Conservation (phyloP, 768 basidiomycete genomes). For the Macrolepiota albuminosa region DNA sequence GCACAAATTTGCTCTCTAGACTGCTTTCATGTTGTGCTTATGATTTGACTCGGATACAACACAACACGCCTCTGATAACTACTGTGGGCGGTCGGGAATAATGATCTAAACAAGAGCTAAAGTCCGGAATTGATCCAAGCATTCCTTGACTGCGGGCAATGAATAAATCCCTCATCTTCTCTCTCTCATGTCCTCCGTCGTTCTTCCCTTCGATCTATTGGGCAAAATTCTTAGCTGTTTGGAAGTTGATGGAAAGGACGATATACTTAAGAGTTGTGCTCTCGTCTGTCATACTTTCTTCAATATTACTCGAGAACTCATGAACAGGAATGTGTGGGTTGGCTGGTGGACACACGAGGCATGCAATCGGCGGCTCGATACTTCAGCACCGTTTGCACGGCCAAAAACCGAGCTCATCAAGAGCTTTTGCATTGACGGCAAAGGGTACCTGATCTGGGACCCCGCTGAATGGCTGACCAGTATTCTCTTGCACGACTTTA, state of each 20-base stretch:
- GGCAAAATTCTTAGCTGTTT: neutral
- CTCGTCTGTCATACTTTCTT: slow-evolving; percentile 1
- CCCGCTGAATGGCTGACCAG: neutral
- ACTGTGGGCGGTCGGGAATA: neutral
- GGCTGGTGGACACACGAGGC: neutral
- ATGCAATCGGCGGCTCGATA: neutral
- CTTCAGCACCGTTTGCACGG: neutral
- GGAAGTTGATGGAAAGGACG: neutral
- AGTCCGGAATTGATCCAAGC: neutral
- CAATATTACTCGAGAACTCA: neutral
- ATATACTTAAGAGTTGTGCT: neutral
- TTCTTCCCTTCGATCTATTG: neutral
- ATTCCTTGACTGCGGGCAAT: neutral
- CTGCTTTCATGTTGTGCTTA: neutral
- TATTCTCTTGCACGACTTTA: neutral
- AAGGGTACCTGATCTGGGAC: neutral
- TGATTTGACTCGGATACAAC: neutral
- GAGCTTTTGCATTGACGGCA: neutral
- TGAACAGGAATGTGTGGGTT: neutral
- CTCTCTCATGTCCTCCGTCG: neutral
- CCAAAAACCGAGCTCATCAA: neutral
- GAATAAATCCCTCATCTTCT: neutral
- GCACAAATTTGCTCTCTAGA: neutral
- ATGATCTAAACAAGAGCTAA: neutral
- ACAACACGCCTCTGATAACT: neutral